These are phyloP conservation scores for Ogataea philodendri DNA, from an alignment of 805 yeast species.

Conservation along the genomic window DNA sequence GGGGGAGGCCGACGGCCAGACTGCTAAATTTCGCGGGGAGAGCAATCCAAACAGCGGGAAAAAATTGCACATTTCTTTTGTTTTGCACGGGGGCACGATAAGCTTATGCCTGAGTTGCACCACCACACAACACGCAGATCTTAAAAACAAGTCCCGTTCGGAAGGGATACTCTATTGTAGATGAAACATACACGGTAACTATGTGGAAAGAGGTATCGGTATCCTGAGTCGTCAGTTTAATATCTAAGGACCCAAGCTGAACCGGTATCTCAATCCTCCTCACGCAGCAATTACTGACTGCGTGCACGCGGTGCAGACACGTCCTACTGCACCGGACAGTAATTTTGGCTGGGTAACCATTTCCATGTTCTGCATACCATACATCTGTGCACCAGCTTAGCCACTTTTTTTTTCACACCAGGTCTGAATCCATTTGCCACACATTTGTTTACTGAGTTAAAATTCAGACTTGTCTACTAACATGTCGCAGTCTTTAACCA, in stretches of 20 bases:
- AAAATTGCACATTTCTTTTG: constrained; percentile 6
- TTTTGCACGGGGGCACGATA: constrained; percentile 13
- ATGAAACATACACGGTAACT: constrained; percentile 6
- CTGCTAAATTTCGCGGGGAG: constrained; percentile 11
- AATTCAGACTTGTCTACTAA: background rate
- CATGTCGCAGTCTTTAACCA: constrained; percentile 20
- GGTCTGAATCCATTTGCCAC: constrained; percentile 19
- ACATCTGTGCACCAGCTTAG: constrained; percentile 15
- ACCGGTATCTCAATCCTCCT: too few relatives aligned
- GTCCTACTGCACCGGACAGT: too few relatives aligned
- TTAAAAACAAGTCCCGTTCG: background rate
- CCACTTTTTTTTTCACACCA: constrained; percentile 8
- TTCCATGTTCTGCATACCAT: too few relatives aligned
- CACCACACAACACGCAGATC: constrained; percentile 8
- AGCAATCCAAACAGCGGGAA: constrained; percentile 8
- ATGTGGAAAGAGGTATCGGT: background rate
- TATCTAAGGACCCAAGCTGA: too few relatives aligned
- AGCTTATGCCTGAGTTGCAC: constrained; percentile 6
- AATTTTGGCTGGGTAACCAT: too few relatives aligned
- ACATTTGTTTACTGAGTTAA: constrained; percentile 11
- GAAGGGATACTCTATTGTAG: constrained; percentile 6
- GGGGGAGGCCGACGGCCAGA: constrained; percentile 1
- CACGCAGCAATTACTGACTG: too few relatives aligned
- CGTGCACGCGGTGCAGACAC: too few relatives aligned
- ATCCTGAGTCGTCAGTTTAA: background rate